These are phyloP conservation scores for Halophytophthora batemanensis DNA, from an alignment of 352 stramenopile genomes.

Conservation along the genomic window DNA sequence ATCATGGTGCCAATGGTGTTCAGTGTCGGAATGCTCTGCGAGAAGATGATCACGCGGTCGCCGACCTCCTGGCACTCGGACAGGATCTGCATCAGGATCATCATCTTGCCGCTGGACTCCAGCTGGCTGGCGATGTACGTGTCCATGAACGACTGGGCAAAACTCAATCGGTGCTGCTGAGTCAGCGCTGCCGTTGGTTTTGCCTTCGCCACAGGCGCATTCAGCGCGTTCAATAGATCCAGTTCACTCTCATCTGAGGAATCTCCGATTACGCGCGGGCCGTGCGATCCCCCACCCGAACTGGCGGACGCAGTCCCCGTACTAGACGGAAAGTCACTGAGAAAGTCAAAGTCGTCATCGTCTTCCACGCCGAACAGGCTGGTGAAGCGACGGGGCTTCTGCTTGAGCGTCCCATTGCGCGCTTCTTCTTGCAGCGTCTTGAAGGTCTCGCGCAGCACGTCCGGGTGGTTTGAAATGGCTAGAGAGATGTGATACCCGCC, in stretches of 20 bases:
- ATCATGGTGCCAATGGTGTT: conserved; percentile 81
- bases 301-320: conserved; percentile 1
- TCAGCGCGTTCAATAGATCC: conserved; percentile 41
- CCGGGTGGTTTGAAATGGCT: conserved; percentile 87
- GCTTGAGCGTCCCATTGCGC: conserved; percentile 34
- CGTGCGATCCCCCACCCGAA: conserved; percentile 1
- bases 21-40: conserved; percentile 85
- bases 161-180: conserved; percentile 60
- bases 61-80: conserved; percentile 58
- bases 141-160: conserved; percentile 60
- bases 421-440: conserved; percentile 55
- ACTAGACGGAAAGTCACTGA: conserved; percentile 18
- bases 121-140: conserved; percentile 53
- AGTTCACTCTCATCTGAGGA: conserved; percentile 36
- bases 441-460: conserved; percentile 75
- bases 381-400: conserved; percentile 19
- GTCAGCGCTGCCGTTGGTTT: conserved; percentile 4
- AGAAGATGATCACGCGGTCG: conserved; percentile 89
- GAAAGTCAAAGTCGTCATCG: conserved; percentile 53
- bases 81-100: conserved; percentile 82
- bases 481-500: conserved; percentile 86
- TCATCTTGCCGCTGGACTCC: conserved; percentile 84
- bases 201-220: conserved; percentile 6
- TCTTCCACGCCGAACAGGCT: conserved; percentile 45
- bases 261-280: conserved; percentile 6